phyloP scores from a whole-genome alignment of 192 early-diverging fungal species.

The Coemansia sp. region DNA sequence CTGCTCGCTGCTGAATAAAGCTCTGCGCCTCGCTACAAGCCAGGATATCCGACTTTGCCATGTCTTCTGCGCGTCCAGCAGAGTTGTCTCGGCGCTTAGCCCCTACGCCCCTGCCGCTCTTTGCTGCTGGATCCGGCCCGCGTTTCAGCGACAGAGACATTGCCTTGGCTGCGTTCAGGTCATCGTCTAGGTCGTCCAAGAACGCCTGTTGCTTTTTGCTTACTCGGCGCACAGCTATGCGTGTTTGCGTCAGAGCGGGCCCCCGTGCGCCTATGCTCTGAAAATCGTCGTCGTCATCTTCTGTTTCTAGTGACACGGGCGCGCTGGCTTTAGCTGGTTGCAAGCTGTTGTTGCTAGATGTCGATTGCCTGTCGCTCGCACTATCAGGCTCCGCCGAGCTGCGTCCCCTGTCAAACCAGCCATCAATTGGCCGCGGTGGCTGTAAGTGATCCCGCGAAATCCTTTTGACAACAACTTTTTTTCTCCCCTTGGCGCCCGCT shows the following conservation, averaged over 20 bases:
- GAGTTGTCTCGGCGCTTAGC: constrained; percentile 14
- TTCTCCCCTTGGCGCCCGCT: constrained; percentile 1
- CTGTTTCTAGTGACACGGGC: constrained; percentile 15
- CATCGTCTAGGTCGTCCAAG: constrained; percentile 43
- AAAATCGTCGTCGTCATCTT: constrained; percentile 34
- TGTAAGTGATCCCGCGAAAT: neutral
- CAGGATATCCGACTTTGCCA: constrained; percentile 34
- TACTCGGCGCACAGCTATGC: constrained; percentile 9
- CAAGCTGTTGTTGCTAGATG: neutral
- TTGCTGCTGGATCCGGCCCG: neutral
- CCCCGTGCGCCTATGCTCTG: constrained; percentile 20
- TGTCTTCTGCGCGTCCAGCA: neutral
- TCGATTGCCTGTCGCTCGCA: neutral
- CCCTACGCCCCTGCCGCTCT: neutral
- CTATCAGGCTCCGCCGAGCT: neutral
- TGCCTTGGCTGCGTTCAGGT: constrained; percentile 48
- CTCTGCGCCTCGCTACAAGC: constrained; percentile 41
- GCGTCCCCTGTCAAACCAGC: constrained; percentile 19
- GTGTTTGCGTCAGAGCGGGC: constrained; percentile 24
- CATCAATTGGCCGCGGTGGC: constrained; percentile 3
- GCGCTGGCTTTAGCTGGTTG: neutral
- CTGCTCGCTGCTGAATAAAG: constrained; percentile 37
- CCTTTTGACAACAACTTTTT: neutral
- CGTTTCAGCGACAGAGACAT: constrained; percentile 42
- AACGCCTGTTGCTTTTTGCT: constrained; percentile 26